Conservation (phyloP, 2,329 filamentous ascomycete species). For the Ciborinia camelliae region DNA sequence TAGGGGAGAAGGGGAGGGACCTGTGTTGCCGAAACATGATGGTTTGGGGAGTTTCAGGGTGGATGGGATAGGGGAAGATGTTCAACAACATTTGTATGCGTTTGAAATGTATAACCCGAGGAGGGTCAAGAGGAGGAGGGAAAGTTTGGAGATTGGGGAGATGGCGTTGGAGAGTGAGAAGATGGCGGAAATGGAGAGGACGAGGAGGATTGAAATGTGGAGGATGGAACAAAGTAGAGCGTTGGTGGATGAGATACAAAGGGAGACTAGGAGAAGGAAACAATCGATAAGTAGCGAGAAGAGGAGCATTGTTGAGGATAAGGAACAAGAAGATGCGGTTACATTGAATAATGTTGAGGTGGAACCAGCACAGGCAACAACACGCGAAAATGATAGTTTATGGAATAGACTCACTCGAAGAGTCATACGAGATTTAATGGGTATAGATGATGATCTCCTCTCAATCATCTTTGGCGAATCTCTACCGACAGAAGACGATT, state of each 20-base stretch:
- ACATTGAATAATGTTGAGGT: constrained; percentile 33
- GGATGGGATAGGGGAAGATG: constrained; percentile 52
- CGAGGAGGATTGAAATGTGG: constrained; percentile 86
- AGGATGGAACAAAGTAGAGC: constrained; percentile 84
- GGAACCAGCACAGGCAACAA: constrained; percentile 34
- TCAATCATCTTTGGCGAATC: constrained; percentile 84
- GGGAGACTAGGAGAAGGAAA: constrained; percentile 70
- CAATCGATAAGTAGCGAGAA: constrained; percentile 54
- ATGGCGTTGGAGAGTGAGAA: constrained; percentile 52
- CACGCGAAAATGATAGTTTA: constrained; percentile 61
- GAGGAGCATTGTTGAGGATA: constrained; percentile 35
- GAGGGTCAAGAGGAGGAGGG: constrained; percentile 53
- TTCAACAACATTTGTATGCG: constrained; percentile 83
- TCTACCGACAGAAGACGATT: constrained; percentile 50
- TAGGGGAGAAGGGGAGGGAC: constrained; percentile 36
- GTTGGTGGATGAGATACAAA: constrained; percentile 83
- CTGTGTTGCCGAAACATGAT: constrained; percentile 87
- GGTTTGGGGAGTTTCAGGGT: constrained; percentile 81
- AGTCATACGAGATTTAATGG: constrained; percentile 85
- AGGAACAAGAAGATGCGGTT: constrained; percentile 35
- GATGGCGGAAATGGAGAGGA: constrained; percentile 67
- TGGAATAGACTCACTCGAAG: constrained; percentile 79
- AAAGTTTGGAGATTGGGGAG: constrained; percentile 51
- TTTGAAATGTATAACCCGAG: constrained; percentile 83
- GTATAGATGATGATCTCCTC: constrained; percentile 81